Evolutionary conservation across 441 rosid species (phyloP).

Genomic region (Corymbia calophylla): DNA sequence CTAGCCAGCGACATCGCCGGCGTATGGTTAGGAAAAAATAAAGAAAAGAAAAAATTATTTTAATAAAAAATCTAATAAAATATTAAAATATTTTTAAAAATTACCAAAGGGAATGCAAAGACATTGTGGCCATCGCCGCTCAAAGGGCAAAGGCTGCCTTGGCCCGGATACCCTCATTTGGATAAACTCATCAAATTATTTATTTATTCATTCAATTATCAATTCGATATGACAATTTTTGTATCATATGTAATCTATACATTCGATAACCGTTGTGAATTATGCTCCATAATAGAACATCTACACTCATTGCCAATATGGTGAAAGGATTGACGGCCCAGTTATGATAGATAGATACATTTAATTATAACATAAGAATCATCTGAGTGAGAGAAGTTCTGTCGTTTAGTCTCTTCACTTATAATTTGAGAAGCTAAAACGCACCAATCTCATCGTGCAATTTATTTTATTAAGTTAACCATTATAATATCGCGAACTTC

Average conservation of each 20-base stretch:
- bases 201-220: not conserved
- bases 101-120: not conserved
- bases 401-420: not conserved
- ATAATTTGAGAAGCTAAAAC: not conserved
- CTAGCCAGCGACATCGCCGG: not conserved
- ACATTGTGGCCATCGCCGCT: accelerated
- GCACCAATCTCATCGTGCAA: too few relatives aligned
- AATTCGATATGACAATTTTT: not conserved
- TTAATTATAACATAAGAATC: not conserved
- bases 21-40: not conserved
- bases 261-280: not conserved
- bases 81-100: too few relatives aligned
- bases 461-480: not conserved
- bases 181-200: not conserved
- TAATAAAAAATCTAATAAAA: too few relatives aligned
- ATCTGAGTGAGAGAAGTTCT: not conserved
- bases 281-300: not conserved
- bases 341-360: not conserved
- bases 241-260: not conserved
- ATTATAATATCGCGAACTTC: not conserved
- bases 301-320: not conserved
- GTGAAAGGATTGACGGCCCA: not conserved
- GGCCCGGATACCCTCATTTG: not conserved
- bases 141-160: not conserved
- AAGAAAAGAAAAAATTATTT: too few relatives aligned